Conservation (phyloP, 371 early-diverging fungal species). For the Synchytrium microbalum region DNA sequence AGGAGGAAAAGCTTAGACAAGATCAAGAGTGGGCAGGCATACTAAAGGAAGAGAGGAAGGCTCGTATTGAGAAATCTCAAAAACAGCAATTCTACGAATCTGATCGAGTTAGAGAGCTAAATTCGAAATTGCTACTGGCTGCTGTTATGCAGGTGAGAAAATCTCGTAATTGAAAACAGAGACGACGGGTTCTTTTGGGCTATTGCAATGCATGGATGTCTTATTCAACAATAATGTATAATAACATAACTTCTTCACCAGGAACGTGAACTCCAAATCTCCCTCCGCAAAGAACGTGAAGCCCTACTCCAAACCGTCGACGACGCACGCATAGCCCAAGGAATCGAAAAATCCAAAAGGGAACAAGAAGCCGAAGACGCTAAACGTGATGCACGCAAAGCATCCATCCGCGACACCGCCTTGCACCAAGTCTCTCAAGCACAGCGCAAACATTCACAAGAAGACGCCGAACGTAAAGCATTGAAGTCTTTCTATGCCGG, state of each 20-base stretch:
- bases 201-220: too few species aligned
- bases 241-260: too few species aligned
- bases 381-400: background rate
- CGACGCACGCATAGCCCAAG: background rate
- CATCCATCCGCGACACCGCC: background rate
- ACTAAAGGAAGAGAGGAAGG: background rate
- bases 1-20: background rate
- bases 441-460: background rate
- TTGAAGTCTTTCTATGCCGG: background rate
- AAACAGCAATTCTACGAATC: slow-evolving; percentile 1
- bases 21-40: background rate
- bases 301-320: background rate
- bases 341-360: background rate
- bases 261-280: background rate
- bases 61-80: background rate
- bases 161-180: too few species aligned
- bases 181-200: too few species aligned
- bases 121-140: background rate
- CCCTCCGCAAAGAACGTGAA: background rate
- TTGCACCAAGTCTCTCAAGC: background rate
- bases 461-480: background rate
- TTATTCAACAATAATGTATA: too few species aligned
- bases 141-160: background rate
- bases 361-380: background rate
- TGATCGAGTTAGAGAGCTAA: background rate